Base-by-base conservation (phyloP, 78 protist species). In the Protostelium mycophagum region DNA sequence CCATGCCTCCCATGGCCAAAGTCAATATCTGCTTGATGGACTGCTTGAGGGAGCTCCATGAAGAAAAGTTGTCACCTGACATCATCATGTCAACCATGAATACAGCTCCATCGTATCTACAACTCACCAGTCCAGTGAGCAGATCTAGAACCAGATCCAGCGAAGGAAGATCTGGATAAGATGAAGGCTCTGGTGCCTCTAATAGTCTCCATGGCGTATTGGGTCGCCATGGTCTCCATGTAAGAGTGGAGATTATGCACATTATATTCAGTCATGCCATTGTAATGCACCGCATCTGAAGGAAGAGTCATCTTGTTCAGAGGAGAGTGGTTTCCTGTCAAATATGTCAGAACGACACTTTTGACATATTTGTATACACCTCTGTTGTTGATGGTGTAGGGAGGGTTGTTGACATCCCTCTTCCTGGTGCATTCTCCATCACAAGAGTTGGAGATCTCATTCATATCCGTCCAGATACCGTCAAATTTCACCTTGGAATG, bases 401-500 rank as follows among this genome's bases (percentile, higher is more conserved):
- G 91, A 28, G 91, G 91, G 16, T 51, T 51, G 73, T 51, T 51
- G 31, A 51, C 73, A 16, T 51, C 73, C 5, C 73, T 5, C 73
- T 51, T 51, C 73, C 16, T 51, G n/a, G n/a, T n/a, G 88, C 96
- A 94, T 38, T 88, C 90, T 28, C 94, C 96, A 34, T 92, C 38
- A 87, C 94, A 87, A 36, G 87, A 90, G 93, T 88, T 92, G 38
- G 91, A 51, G 31, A 51, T 5, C 73, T 96, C 98, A 90, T 96
- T 96, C 98, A 96, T 96, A 91, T 96, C 98, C 25, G 94, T 94
- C 98, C 98, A 96, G 36, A 96, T 86, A 38, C 95, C 93, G 88
- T 93, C 95, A 38, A 85, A 90, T 37, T 36, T 36, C 34, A 87
- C 92, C 0, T 35, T 35, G 28, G 86, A 23, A 34, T 73, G 38